A percentile compares a stretch with the other conserved stretches of the same genome.
Evolutionary conservation across 306 rosid genomes (phyloP).

Genomic region (Nissolia schottii): DNA sequence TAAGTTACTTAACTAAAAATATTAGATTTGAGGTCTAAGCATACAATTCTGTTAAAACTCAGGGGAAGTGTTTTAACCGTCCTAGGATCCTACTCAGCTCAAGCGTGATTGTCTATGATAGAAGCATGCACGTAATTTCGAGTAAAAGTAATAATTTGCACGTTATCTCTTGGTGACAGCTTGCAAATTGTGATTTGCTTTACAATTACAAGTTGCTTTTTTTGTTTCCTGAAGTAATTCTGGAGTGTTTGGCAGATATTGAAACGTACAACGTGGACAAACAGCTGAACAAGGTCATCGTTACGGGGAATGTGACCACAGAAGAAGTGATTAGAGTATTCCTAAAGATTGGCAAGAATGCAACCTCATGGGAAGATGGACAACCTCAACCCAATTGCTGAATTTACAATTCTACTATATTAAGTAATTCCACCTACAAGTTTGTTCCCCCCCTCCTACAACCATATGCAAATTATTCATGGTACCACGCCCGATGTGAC

Average conservation of each 20-base stretch:
- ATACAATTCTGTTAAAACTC: too few species aligned
- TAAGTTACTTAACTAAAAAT: too few species aligned
- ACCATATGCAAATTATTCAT: neutral
- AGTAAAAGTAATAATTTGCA: too few species aligned
- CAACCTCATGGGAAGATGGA: slow-evolving; percentile 48
- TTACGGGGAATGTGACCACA: slow-evolving; percentile 65
- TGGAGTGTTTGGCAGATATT: slow-evolving; percentile 44
- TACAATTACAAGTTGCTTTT: neutral
- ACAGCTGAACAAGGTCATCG: slow-evolving; percentile 62
- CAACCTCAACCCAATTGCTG: slow-evolving; percentile 25
- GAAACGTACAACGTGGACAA: slow-evolving; percentile 73
- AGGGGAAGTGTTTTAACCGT: too few species aligned
- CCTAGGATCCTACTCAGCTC: too few species aligned
- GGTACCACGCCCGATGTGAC: too few species aligned
- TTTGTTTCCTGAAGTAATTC: neutral
- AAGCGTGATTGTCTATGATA: too few species aligned
- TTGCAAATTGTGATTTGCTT: neutral
- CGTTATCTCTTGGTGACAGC: too few species aligned
- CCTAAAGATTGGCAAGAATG: slow-evolving; percentile 62
- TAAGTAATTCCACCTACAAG: neutral
- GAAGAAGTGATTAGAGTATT: slow-evolving; percentile 64
- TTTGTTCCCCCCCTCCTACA: neutral
- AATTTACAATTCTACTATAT: neutral
- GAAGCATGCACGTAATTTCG: too few species aligned
- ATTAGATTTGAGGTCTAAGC: too few species aligned